These are phyloP conservation scores for Stylonectria norvegica DNA, from an alignment of 2,329 filamentous ascomycete species.

Conservation along the genomic window DNA sequence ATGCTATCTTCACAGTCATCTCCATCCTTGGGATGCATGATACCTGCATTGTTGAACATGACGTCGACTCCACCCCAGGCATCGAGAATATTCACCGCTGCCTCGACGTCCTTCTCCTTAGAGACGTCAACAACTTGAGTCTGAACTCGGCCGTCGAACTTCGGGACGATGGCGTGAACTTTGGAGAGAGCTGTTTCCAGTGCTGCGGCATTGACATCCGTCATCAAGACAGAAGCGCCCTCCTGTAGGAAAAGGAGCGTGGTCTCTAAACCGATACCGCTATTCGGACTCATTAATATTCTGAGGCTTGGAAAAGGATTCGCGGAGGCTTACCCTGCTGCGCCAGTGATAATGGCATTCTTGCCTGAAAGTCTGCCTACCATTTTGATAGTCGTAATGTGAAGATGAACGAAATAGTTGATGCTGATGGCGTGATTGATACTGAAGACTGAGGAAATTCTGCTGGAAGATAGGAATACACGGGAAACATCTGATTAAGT, in stretches of 20 bases:
- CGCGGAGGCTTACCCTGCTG: constrained; percentile 63
- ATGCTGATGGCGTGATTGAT: too few species aligned
- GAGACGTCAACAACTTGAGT: constrained; percentile 64
- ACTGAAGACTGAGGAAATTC: too few species aligned
- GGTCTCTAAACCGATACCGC: constrained; percentile 88
- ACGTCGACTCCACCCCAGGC: constrained; percentile 81
- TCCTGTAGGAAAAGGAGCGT: constrained; percentile 81
- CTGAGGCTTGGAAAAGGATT: background rate
- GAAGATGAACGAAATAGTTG: too few species aligned
- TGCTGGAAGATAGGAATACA: too few species aligned
- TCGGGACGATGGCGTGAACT: constrained; percentile 66
- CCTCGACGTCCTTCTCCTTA: constrained; percentile 73
- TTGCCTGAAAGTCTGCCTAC: constrained; percentile 53
- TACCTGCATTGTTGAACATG: constrained; percentile 95
- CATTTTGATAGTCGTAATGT: constrained; percentile 7
- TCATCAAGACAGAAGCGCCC: constrained; percentile 77
- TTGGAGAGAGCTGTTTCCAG: constrained; percentile 72
- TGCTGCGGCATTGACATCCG: constrained; percentile 74
- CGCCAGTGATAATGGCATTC: constrained; percentile 72
- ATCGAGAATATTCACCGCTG: constrained; percentile 71
- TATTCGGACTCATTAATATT: constrained; percentile 30
- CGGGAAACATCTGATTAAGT: constrained; percentile 25
- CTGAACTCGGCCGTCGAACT: constrained; percentile 3
- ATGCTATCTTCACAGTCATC: constrained; percentile 80
- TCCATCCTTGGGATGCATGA: constrained; percentile 81